Evolutionary conservation across 1,284 basidiomycete species (phyloP), one percentile per base, ranked within the genome.

Genomic region (Mycena citricolor): DNA sequence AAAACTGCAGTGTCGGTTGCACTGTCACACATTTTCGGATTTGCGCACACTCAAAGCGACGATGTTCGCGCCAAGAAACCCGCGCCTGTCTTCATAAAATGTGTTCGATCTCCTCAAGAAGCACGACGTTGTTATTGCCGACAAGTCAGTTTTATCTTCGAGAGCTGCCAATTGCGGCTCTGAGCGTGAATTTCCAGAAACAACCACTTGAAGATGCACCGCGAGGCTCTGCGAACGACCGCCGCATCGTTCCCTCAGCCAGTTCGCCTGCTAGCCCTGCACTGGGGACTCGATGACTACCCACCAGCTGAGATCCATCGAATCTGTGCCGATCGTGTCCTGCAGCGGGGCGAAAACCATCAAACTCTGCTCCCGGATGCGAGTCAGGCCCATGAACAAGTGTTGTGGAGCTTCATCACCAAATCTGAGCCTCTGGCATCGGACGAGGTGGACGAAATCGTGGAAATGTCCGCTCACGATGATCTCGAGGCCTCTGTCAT

Each of bases 1-100:
- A 99, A 99, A 73, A 99, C 97, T 0, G 69, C 87, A 0, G 72
- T 99, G 8, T 77, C 88, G 0, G 69, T 97, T 4, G 92, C 93
- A 0, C 76, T 99, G 2, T 53, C 71, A 1, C 72, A 84, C 44
- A 71, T 99, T 1, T 97, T 94, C 56, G 77, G 75, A 0, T 94
- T 91, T 48, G 88, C 74, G 0, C 94, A 98, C 59, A 90, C 87
- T 0, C 95, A 99, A 62, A 92, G 87, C 57, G 97, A 99, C 64
- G 90, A 98, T 58, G 77, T 97, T 4, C 71, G 76, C 31, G 75
- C 67, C 10, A 98, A 94, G 66, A 94, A 87, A 59, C 54, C 90
- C 0, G 92, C 79, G 0, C 78, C 84, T 0, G 61, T 69, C 1
- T 99, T 99, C 66, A 66, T 94, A 42, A 54, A 92, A 90, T 50